Percentiles rank a stretch among this genome's conserved stretches.
Conservation (phyloP, 169 alveolate genomes). For the Cryptosporidium andersoni region DNA sequence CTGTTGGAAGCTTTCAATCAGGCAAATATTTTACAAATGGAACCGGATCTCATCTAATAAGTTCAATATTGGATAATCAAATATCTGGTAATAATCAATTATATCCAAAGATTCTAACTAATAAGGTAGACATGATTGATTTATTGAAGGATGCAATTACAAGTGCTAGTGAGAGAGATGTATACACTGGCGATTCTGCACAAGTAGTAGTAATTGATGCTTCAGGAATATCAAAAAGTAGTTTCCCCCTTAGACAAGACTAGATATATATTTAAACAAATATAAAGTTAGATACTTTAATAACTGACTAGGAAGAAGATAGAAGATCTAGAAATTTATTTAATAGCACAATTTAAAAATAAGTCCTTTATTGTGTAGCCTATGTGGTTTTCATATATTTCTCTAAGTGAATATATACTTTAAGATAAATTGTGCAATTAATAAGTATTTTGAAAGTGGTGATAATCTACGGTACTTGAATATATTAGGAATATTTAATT, state of each 20-base stretch:
- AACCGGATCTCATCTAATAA: slow-evolving; percentile 86
- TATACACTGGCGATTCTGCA: slow-evolving; percentile 90
- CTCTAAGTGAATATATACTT: too few species aligned
- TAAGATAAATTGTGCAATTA: too few species aligned
- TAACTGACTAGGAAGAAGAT: too few species aligned
- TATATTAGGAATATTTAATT: too few species aligned
- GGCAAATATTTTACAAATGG: slow-evolving; percentile 90
- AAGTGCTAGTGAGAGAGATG: slow-evolving; percentile 92
- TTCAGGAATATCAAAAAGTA: slow-evolving; percentile 69
- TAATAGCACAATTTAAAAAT: too few species aligned
- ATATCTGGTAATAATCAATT: slow-evolving; percentile 66
- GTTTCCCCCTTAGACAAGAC: slow-evolving; percentile 72
- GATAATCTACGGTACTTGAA: too few species aligned
- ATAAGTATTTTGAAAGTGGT: too few species aligned
- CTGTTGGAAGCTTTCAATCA: slow-evolving; percentile 89
- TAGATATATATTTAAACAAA: not conserved
- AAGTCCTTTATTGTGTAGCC: too few species aligned
- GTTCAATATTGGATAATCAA: slow-evolving; percentile 87
- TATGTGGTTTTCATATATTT: too few species aligned
- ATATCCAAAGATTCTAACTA: slow-evolving; percentile 4
- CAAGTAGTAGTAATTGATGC: slow-evolving; percentile 79
- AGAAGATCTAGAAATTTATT: too few species aligned
- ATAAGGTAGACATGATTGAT: slow-evolving; percentile 83
- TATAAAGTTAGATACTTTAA: too few species aligned
- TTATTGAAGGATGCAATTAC: slow-evolving; percentile 90